phyloP scores from a whole-genome alignment of 257 asterid genomes.

The Fraxinus cuspidata region DNA sequence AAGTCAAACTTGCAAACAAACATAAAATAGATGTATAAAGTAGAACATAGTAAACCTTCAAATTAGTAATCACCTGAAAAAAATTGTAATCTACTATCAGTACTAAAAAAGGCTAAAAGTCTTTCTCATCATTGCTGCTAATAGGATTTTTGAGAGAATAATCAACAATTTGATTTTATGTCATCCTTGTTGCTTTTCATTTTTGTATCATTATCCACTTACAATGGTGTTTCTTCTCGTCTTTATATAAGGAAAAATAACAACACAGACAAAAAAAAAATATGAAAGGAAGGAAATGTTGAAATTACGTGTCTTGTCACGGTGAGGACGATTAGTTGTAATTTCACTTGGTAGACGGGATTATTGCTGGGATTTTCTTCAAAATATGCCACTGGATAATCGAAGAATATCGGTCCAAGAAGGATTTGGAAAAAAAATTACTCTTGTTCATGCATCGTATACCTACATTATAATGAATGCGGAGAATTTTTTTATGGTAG shows the following conservation, averaged over 20 bases:
- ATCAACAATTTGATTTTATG: not conserved
- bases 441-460: not conserved
- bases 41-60: not conserved
- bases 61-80: not conserved
- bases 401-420: not conserved
- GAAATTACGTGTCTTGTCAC: not conserved
- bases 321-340: not conserved
- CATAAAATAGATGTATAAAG: not conserved
- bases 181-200: not conserved
- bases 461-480: not conserved
- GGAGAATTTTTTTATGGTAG: not conserved
- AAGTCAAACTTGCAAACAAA: not conserved
- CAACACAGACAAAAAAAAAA: not conserved
- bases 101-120: not conserved
- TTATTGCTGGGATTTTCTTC: not conserved
- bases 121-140: not conserved
- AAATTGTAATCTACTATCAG: not conserved
- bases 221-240: not conserved
- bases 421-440: not conserved
- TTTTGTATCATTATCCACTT: not conserved
- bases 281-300: not conserved
- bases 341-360: not conserved
- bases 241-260: not conserved
- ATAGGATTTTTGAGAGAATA: not conserved
- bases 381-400: not conserved